Percentiles rank a stretch among this genome's conserved stretches.
These are phyloP conservation scores for Argentina anserina DNA, from an alignment of 306 rosid species.

Conservation along the genomic window DNA sequence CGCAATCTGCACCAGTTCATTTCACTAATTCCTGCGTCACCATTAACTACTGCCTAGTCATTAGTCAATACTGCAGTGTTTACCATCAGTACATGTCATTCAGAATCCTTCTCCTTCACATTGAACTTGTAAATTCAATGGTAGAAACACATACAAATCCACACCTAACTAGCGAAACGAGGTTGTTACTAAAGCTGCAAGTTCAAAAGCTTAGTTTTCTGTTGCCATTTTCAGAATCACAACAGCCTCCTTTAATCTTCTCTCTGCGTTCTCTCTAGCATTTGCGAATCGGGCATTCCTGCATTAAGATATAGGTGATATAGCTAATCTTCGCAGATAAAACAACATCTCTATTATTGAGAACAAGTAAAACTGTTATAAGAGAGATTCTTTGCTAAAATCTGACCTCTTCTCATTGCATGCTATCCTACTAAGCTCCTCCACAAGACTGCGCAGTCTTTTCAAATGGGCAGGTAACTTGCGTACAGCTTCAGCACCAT, in stretches of 20 bases:
- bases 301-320: constrained; percentile 22
- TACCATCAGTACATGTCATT: not conserved
- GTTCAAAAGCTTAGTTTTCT: constrained; percentile 1
- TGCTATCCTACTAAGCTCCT: constrained; percentile 58
- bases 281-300: constrained; percentile 47
- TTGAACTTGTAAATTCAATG: constrained; percentile 20
- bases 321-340: not conserved
- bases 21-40: not conserved
- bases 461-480: constrained; percentile 57
- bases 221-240: constrained; percentile 53
- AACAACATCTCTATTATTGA: not conserved
- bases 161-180: not conserved
- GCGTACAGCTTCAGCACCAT: constrained; percentile 53
- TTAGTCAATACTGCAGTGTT: not conserved
- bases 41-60: constrained; percentile 1
- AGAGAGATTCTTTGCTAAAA: not conserved
- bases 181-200: not conserved
- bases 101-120: not conserved
- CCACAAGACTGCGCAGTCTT: constrained; percentile 66
- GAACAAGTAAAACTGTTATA: not conserved
- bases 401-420: constrained; percentile 60
- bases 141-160: not conserved
- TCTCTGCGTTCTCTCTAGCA: constrained; percentile 51
- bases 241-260: constrained; percentile 67
- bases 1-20: not conserved